A percentile compares a stretch with the other conserved stretches of the same genome.
Evolutionary conservation across 345 rosid species (phyloP).

Genomic region (Viola odorata): DNA sequence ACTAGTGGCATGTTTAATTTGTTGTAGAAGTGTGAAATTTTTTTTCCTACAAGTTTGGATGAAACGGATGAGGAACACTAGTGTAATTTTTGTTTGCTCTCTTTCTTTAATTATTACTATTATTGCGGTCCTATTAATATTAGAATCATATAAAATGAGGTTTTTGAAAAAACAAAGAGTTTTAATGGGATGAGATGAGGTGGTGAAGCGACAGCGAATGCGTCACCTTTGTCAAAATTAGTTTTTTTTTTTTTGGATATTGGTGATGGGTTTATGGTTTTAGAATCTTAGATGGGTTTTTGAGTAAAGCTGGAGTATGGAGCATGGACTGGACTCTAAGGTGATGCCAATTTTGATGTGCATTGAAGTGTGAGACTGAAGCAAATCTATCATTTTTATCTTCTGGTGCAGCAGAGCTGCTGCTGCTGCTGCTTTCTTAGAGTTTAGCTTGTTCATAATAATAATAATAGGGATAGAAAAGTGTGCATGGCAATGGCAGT

Average conservation of each 20-base stretch:
- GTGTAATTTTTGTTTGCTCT: neutral
- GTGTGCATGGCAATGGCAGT: slow-evolving; percentile 31
- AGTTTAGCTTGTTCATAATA: too few relatives aligned
- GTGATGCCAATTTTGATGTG: neutral
- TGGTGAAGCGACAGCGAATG: neutral
- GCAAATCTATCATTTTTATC: too few relatives aligned
- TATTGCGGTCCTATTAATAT: too few relatives aligned
- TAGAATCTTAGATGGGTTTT: too few relatives aligned
- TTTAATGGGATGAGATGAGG: neutral
- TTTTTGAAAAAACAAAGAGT: neutral
- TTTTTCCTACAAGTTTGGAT: neutral
- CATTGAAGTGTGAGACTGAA: slow-evolving; percentile 17
- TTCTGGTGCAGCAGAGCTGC: slow-evolving; percentile 1
- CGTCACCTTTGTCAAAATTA: slow-evolving; percentile 5
- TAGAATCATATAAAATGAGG: too few relatives aligned
- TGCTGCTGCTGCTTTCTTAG: neutral
- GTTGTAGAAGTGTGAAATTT: neutral
- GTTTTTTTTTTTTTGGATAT: neutral
- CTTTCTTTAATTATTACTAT: neutral
- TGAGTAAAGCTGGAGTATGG: too few relatives aligned
- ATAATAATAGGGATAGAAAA: slow-evolving; percentile 15
- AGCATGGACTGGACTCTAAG: too few relatives aligned
- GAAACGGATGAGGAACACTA: neutral
- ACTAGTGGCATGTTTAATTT: neutral
- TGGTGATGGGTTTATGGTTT: neutral